Conservation (phyloP, 176 grass and related monocot genomes). For the Triticum dicoccoides region DNA sequence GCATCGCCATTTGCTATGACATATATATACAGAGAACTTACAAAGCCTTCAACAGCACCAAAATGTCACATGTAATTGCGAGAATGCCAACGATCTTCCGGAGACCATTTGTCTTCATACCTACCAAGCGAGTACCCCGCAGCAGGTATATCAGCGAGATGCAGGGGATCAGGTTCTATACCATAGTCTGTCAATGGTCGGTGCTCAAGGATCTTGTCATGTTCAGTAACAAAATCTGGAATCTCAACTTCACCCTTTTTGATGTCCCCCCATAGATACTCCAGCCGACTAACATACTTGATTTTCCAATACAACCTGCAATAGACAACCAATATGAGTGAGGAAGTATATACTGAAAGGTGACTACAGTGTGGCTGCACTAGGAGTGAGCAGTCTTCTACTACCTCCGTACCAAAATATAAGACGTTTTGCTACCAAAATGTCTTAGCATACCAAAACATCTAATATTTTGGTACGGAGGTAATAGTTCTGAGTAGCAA, state of each 20-base stretch:
- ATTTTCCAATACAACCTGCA: conserved; percentile 97
- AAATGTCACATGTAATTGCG: conserved; percentile 53
- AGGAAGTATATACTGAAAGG: neutral
- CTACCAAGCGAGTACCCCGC: conserved; percentile 63
- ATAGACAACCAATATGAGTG: conserved; percentile 10
- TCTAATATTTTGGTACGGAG: too few species aligned
- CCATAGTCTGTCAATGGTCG: conserved; percentile 91
- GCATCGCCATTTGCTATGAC: neutral
- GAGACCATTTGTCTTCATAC: conserved; percentile 69
- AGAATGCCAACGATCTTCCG: conserved; percentile 57
- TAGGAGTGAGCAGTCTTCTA: neutral
- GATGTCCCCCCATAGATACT: conserved; percentile 87
- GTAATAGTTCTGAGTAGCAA: too few species aligned
- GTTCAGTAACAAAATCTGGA: conserved; percentile 75
- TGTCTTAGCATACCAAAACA: too few species aligned
- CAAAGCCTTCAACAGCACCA: neutral
- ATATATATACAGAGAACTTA: neutral
- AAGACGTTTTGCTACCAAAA: too few species aligned
- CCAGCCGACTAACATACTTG: conserved; percentile 84
- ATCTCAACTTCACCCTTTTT: conserved; percentile 83
- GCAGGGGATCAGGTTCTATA: conserved; percentile 86
- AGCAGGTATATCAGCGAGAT: conserved; percentile 69
- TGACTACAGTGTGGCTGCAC: neutral
- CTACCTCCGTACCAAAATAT: too few species aligned
- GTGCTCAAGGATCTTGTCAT: conserved; percentile 89